Evolutionary conservation across 306 rosid species (phyloP).

Genomic region (Dicorynia guianensis): DNA sequence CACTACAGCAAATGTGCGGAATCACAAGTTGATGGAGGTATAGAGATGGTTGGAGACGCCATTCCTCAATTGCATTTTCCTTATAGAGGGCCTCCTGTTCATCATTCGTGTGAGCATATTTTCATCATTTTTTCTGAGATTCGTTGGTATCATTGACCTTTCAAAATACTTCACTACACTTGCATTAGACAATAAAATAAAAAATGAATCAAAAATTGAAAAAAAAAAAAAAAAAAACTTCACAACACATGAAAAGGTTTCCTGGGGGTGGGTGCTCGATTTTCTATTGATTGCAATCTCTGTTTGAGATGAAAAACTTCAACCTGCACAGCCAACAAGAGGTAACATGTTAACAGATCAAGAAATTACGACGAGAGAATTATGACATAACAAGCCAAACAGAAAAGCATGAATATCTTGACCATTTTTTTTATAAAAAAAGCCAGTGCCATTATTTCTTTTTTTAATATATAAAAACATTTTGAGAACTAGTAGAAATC

Average conservation of each 20-base stretch:
- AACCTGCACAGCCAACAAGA: constrained; percentile 56
- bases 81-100: constrained; percentile 1
- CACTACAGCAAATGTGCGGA: too few species aligned
- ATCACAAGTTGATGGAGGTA: too few species aligned
- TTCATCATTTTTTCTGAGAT: constrained; percentile 24
- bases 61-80: constrained; percentile 2
- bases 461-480: background rate
- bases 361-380: background rate
- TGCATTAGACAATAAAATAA: too few species aligned
- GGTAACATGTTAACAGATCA: constrained; percentile 1
- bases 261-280: constrained; percentile 84
- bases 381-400: background rate
- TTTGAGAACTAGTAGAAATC: background rate
- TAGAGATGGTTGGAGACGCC: background rate
- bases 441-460: too few species aligned
- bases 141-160: constrained; percentile 7
- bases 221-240: background rate
- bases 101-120: background rate
- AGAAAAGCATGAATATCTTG: background rate
- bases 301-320: constrained; percentile 97
- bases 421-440: too few species aligned
- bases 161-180: background rate
- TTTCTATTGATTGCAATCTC: constrained; percentile 92
- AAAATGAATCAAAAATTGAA: too few species aligned
- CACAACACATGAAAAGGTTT: constrained; percentile 69